Evolutionary conservation across 345 rosid genomes (phyloP).

Genomic region (Mallotus nudiflorus): DNA sequence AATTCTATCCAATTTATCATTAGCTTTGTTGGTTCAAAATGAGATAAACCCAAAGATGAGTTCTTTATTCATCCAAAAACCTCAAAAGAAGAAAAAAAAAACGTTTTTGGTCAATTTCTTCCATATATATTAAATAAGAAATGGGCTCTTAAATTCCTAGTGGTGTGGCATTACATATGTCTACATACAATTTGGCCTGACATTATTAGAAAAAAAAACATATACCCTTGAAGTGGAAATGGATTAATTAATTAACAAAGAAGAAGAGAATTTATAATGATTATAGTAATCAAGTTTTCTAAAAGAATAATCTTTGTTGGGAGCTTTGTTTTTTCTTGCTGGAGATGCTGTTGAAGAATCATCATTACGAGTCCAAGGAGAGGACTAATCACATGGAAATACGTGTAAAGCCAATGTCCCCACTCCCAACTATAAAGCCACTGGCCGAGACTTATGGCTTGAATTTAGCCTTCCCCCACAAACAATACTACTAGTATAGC

Average conservation of each 20-base stretch:
- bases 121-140: neutral
- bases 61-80: neutral
- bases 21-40: neutral
- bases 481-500: no score
- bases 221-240: slow-evolving; percentile 9
- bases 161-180: neutral
- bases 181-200: neutral
- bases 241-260: no score
- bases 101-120: neutral
- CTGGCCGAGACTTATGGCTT: slow-evolving; percentile 52
- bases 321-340: slow-evolving; percentile 11
- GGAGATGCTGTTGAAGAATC: slow-evolving; percentile 38
- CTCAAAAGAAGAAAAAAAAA: no score
- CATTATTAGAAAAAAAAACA: neutral
- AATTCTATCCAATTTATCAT: neutral
- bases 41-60: neutral
- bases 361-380: slow-evolving; percentile 39
- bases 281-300: slow-evolving; percentile 36
- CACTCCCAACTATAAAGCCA: slow-evolving; percentile 36
- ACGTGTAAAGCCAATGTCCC: slow-evolving; percentile 54
- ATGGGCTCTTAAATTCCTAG: neutral
- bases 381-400: slow-evolving; percentile 38
- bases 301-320: slow-evolving; percentile 35
- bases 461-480: slow-evolving; percentile 28
- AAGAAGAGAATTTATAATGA: slow-evolving; percentile 24